Conservation (phyloP, 2,329 filamentous ascomycete species). For the Aspergillus sp. region DNA sequence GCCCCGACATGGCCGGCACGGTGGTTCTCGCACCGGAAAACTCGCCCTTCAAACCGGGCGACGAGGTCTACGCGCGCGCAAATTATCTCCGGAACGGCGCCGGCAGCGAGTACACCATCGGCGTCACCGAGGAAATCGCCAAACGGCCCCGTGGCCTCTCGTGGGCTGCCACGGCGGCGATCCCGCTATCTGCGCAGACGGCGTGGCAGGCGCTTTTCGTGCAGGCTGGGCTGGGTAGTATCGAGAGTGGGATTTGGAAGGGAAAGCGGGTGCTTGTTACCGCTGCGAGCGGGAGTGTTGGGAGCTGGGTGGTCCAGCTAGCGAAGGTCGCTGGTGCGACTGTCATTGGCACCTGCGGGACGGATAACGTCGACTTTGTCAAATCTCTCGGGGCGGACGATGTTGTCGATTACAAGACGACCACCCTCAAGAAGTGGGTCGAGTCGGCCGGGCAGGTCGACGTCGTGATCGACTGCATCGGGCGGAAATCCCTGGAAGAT, state of each 20-base stretch:
- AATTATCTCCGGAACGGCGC: slow-evolving; percentile 42
- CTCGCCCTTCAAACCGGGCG: slow-evolving; percentile 45
- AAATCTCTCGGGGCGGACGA: slow-evolving; percentile 46
- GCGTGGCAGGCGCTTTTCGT: slow-evolving; percentile 52
- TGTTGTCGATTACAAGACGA: slow-evolving; percentile 46
- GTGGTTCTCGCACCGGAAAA: slow-evolving; percentile 39
- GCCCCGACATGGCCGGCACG: slow-evolving; percentile 49
- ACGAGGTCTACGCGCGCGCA: slow-evolving; percentile 46
- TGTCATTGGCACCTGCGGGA: slow-evolving; percentile 47
- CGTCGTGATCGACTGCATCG: slow-evolving; percentile 52
- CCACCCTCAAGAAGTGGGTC: slow-evolving; percentile 36
- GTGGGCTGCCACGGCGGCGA: slow-evolving; percentile 43
- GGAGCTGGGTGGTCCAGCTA: slow-evolving; percentile 49
- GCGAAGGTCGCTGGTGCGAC: slow-evolving; percentile 33
- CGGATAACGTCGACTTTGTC: slow-evolving; percentile 46
- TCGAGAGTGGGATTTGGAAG: slow-evolving; percentile 22
- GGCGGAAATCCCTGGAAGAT: slow-evolving; percentile 46
- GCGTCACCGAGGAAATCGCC: slow-evolving; percentile 42
- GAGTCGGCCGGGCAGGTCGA: slow-evolving; percentile 41
- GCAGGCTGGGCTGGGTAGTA: slow-evolving; percentile 31
- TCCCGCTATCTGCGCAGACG: slow-evolving; percentile 48
- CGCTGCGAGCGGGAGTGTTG: slow-evolving; percentile 51
- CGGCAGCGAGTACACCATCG: slow-evolving; percentile 44
- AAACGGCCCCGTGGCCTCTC: slow-evolving; percentile 39
- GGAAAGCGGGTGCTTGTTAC: slow-evolving; percentile 50